Percentiles rank a stretch among this genome's conserved stretches.
These are phyloP conservation scores for Aureobasidium sp. DNA, from an alignment of 2,329 filamentous ascomycete species.

Conservation along the genomic window DNA sequence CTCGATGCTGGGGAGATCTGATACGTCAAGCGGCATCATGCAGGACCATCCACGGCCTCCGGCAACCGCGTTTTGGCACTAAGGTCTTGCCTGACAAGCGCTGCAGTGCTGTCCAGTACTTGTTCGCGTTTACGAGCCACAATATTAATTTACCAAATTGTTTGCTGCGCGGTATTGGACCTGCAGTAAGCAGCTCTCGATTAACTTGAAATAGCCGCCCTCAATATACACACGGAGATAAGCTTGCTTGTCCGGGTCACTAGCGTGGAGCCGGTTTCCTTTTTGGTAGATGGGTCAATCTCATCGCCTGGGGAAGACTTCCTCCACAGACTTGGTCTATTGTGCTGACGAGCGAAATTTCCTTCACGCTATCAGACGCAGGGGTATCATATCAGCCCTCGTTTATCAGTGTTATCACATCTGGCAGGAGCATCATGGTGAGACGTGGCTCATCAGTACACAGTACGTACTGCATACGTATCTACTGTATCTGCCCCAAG, in stretches of 20 bases:
- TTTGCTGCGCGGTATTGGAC: background rate
- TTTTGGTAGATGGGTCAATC: background rate
- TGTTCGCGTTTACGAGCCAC: background rate
- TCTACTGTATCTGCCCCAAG: background rate
- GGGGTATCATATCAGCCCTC: background rate
- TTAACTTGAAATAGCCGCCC: background rate
- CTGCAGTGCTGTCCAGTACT: background rate
- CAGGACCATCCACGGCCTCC: background rate
- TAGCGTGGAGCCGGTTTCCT: background rate
- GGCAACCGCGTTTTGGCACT: background rate
- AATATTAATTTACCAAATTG: background rate
- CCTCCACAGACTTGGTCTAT: background rate
- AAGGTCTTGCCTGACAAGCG: background rate
- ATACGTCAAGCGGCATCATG: conserved; percentile 10
- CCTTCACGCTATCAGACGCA: background rate
- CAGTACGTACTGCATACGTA: background rate
- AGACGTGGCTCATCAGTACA: background rate
- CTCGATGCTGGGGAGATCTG: conserved; percentile 4
- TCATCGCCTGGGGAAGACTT: background rate
- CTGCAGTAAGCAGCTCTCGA: background rate
- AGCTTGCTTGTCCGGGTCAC: background rate
- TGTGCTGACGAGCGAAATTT: background rate
- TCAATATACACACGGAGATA: background rate
- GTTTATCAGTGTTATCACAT: background rate
- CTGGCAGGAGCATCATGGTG: background rate